phyloP scores from a whole-genome alignment of 1,284 basidiomycete species.

The Pisolithus thermaeus region DNA sequence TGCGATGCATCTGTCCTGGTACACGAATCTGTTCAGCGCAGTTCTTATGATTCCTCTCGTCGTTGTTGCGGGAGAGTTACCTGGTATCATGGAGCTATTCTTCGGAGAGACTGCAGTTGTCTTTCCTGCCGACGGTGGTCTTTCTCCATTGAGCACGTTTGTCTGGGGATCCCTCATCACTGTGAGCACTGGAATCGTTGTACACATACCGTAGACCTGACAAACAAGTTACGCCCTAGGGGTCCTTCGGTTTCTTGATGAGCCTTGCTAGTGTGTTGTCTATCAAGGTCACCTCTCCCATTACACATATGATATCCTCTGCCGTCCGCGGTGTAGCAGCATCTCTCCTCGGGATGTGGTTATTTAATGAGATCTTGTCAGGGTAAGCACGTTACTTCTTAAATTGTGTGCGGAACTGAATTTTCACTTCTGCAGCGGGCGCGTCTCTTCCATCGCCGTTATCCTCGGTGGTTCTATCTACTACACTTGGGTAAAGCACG shows the following conservation, averaged over 20 bases:
- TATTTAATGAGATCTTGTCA: slow-evolving; percentile 73
- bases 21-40: slow-evolving; percentile 74
- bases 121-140: slow-evolving; percentile 27
- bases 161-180: slow-evolving; percentile 74
- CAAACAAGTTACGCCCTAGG: slow-evolving; percentile 38
- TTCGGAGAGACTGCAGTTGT: slow-evolving; percentile 38
- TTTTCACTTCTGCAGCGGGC: slow-evolving; percentile 48
- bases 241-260: slow-evolving; percentile 81
- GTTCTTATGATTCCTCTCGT: slow-evolving; percentile 61
- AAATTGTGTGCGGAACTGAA: slow-evolving; percentile 7
- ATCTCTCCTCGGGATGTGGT: slow-evolving; percentile 67
- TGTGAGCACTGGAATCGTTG: slow-evolving; percentile 33
- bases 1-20: slow-evolving; percentile 78
- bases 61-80: slow-evolving; percentile 65
- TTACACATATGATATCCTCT: slow-evolving; percentile 89
- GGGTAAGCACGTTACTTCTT: slow-evolving; percentile 41
- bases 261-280: slow-evolving; percentile 83
- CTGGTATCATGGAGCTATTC: slow-evolving; percentile 54
- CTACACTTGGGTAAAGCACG: slow-evolving; percentile 83
- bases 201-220: slow-evolving; percentile 3
- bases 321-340: slow-evolving; percentile 80
- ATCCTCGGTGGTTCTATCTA: slow-evolving; percentile 78
- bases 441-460: slow-evolving; percentile 69
- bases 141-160: slow-evolving; percentile 59
- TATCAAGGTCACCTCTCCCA: slow-evolving; percentile 88